Conservation (phyloP, 306 rosid species). For the Quercus glauca region DNA sequence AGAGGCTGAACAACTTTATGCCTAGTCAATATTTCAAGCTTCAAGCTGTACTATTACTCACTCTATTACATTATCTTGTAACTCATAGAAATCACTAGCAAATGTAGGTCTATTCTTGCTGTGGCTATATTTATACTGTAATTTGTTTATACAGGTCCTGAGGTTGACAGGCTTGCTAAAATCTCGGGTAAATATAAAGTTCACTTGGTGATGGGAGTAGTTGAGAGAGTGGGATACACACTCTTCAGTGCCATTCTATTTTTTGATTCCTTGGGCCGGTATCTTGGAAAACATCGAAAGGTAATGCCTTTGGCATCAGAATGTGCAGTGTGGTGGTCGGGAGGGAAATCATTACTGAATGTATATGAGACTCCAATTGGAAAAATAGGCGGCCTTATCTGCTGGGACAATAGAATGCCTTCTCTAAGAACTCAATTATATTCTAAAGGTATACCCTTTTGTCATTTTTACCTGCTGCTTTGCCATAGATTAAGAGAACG, state of each 20-base stretch:
- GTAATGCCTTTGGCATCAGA: not conserved
- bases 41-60: not conserved
- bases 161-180: constrained; percentile 38
- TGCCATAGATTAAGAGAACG: not conserved
- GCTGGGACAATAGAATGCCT: constrained; percentile 95
- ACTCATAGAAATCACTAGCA: not conserved
- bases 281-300: constrained; percentile 15
- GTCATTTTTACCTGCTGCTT: not conserved
- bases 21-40: not conserved
- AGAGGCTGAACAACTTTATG: not conserved
- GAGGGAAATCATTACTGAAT: constrained; percentile 90
- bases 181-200: constrained; percentile 1
- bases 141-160: not conserved
- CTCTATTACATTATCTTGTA: not conserved
- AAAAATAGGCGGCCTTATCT: constrained; percentile 28
- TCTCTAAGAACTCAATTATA: constrained; percentile 83
- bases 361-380: constrained; percentile 88
- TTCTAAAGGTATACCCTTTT: constrained; percentile 65
- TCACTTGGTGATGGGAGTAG: constrained; percentile 22
- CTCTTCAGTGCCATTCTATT: not conserved
- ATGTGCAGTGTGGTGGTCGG: constrained; percentile 75
- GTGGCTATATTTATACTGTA: not conserved
- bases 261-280: constrained; percentile 1
- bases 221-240: not conserved
- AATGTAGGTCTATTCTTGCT: not conserved